phyloP scores from a whole-genome alignment of 306 rosid species.

The Castanospermum australe region DNA sequence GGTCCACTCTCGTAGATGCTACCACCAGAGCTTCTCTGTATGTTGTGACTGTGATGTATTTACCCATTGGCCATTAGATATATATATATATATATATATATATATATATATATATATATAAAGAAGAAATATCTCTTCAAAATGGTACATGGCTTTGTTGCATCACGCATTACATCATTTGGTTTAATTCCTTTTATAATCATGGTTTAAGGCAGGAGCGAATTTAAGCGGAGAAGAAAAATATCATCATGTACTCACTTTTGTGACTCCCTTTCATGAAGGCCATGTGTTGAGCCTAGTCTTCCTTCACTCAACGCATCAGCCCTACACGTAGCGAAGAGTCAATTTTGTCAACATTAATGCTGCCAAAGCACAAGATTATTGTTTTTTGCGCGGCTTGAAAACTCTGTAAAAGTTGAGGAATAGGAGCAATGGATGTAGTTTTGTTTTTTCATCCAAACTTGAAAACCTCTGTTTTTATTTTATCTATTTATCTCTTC shows the following conservation, averaged over 20 bases:
- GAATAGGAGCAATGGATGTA: conserved; percentile 8
- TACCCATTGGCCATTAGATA: conserved; percentile 25
- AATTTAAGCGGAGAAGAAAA: neutral
- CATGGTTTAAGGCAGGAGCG: neutral
- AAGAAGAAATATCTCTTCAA: conserved; percentile 25
- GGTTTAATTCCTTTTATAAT: conserved; percentile 11
- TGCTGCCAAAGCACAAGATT: conserved; percentile 12
- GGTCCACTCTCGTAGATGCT: conserved; percentile 31
- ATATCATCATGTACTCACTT: neutral
- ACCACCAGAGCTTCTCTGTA: conserved; percentile 17
- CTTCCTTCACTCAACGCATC: neutral
- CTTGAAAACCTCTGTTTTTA: neutral
- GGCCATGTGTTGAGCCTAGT: neutral
- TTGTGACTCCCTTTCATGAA: neutral
- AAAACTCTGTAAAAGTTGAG: conserved; percentile 11
- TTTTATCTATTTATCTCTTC: neutral
- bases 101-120: neutral
- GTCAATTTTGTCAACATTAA: conserved; percentile 45
- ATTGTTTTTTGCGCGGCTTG: neutral
- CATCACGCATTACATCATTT: conserved; percentile 50
- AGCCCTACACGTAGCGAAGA: conserved; percentile 31
- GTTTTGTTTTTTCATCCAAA: neutral
- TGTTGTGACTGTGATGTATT: conserved; percentile 30
- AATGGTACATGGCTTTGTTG: conserved; percentile 22
- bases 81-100: conserved; percentile 22